These are phyloP conservation scores for Cutaneotrichosporon mucoides DNA, from an alignment of 1,284 basidiomycete species.

Conservation along the genomic window DNA sequence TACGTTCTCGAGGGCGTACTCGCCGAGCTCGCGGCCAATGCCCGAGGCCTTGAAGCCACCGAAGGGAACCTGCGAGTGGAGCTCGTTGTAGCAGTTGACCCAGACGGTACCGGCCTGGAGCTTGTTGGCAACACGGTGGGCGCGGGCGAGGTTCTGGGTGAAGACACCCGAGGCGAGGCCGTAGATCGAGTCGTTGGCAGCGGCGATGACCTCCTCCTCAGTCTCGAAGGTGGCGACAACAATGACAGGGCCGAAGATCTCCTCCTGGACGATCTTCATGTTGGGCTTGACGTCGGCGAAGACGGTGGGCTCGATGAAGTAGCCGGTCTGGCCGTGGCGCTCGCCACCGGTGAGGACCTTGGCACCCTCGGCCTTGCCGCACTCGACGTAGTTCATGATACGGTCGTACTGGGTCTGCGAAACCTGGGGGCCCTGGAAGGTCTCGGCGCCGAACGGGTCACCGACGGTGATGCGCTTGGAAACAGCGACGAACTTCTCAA, in stretches of 20 bases:
- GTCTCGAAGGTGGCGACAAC: slow-evolving; percentile 62
- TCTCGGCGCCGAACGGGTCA: slow-evolving; percentile 69
- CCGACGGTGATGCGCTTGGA: slow-evolving; percentile 38
- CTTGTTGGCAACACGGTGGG: slow-evolving; percentile 66
- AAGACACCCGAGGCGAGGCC: slow-evolving; percentile 86
- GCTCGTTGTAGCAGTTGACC: slow-evolving; percentile 70
- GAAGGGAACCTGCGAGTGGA: slow-evolving; percentile 67
- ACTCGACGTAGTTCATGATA: slow-evolving; percentile 83
- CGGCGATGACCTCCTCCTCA: slow-evolving; percentile 68
- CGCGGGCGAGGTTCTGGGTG: slow-evolving; percentile 70
- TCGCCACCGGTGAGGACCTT: slow-evolving; percentile 71
- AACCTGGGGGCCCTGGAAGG: slow-evolving; percentile 85
- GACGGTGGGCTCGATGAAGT: slow-evolving; percentile 62
- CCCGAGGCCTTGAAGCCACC: slow-evolving; percentile 69
- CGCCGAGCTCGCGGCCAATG: slow-evolving; percentile 52
- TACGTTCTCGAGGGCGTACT: slow-evolving; percentile 53
- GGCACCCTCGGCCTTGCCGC: slow-evolving; percentile 79
- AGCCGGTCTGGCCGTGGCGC: slow-evolving; percentile 63
- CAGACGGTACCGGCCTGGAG: slow-evolving; percentile 66
- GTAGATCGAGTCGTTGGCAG: slow-evolving; percentile 81
- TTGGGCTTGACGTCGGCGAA: slow-evolving; percentile 71
- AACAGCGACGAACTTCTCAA: slow-evolving; percentile 29
- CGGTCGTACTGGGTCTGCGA: slow-evolving; percentile 53
- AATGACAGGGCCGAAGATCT: slow-evolving; percentile 76
- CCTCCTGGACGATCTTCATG: slow-evolving; percentile 85